Base-by-base conservation (phyloP, 2,329 filamentous ascomycete genomes). In the Zasmidium citrigriseum region DNA sequence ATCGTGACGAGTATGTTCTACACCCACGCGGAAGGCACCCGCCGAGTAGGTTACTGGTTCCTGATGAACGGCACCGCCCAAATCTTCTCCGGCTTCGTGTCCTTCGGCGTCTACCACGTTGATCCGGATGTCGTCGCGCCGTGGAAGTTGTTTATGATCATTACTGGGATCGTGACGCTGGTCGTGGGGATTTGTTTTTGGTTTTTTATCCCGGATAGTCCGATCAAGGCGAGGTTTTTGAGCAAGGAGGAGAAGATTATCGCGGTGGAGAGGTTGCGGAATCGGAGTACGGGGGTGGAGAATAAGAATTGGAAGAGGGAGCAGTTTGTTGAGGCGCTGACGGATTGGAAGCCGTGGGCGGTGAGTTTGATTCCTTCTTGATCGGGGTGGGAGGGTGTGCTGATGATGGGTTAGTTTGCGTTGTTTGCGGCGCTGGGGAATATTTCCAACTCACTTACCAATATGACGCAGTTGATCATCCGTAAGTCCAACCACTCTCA, bases 111-210 rank as follows among this genome's bases (percentile, higher is more conserved):
- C 80, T 87, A 3, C 83, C 84, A 0, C 81, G 80, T 20, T 88
- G 86, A 86, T 88, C 88, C 62, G 78, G 82, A 11, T 85, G 82
- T 1, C 59, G 58, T 68, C 59, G 21, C 71, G 74, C 1, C 65
- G 58, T 71, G 74, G 29, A 84, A 81, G 81, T 80, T 80, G 75
- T 82, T 82, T 55, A 78, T 84, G 18, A 86, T 84, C 57, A 74
- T 78, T 24, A 74, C 77, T n/a, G 75, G 76, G 10, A 75, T 76
- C 1, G 74, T 75, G 1, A 75, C 77, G 1, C 71, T 76, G 27
- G 74, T 58, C 44, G 48, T 61, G 5, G 55, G 55, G 4, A 29
- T 56, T n/a, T 77, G 64, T 75, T 76, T 18, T 67, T 78, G 25
- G 76, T 79, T 67, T 70, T 78, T 10, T 77, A 78, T 2, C 76